phyloP scores from a whole-genome alignment of 2,329 filamentous ascomycete genomes.

The Salinomyces thailandicus region DNA sequence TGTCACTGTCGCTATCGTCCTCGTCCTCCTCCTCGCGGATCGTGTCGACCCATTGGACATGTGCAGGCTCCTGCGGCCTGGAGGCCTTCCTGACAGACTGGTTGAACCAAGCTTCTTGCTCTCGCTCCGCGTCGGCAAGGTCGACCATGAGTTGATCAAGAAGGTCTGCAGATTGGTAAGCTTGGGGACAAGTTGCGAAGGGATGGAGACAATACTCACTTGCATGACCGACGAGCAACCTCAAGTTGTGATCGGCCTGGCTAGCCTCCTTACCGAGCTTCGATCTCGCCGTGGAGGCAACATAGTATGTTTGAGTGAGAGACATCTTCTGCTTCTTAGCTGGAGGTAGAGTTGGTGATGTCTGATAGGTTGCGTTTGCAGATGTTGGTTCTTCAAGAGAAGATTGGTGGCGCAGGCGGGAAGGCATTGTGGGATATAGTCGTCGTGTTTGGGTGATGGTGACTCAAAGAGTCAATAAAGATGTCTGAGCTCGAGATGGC shows the following conservation, averaged over 20 bases:
- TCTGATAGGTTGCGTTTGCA: conserved; percentile 35
- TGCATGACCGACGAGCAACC: conserved; percentile 79
- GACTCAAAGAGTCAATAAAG: not conserved
- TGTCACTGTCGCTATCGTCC: conserved; percentile 42
- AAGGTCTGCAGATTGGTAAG: conserved; percentile 61
- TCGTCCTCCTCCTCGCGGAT: conserved; percentile 67
- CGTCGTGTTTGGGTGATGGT: conserved; percentile 8
- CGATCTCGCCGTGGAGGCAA: conserved; percentile 88
- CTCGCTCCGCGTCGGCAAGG: conserved; percentile 84
- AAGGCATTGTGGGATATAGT: conserved; percentile 34
- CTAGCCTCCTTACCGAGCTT: conserved; percentile 93
- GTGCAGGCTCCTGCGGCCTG: conserved; percentile 51
- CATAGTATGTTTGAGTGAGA: conserved; percentile 95
- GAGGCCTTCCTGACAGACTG: conserved; percentile 73
- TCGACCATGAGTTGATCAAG: conserved; percentile 89
- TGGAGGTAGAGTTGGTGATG: conserved; percentile 32
- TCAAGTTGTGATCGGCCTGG: conserved; percentile 85
- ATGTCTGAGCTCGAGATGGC: not conserved
- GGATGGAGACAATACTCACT: not conserved
- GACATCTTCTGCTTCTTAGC: conserved; percentile 76
- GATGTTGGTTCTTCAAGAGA: conserved; percentile 34
- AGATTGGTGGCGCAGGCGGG: conserved; percentile 38
- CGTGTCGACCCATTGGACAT: conserved; percentile 79
- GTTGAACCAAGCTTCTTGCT: conserved; percentile 98
- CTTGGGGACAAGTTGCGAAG: not conserved